Percentiles rank a stretch among this genome's conserved stretches.
These are phyloP conservation scores for Amanita polypyramis DNA, from an alignment of 768 basidiomycete species.

Conservation along the genomic window DNA sequence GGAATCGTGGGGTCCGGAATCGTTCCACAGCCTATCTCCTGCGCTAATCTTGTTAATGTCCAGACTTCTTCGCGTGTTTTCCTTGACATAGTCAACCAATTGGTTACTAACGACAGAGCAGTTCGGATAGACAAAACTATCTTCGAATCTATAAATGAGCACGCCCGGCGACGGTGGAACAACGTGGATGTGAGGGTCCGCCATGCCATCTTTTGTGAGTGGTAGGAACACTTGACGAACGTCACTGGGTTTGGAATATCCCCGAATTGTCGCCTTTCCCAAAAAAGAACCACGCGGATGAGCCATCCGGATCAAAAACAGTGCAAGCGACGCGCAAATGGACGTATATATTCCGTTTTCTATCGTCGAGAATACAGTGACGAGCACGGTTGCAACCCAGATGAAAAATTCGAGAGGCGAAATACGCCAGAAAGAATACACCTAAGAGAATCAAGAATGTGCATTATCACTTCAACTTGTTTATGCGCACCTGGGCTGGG, in stretches of 20 bases:
- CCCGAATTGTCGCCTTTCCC: conserved; percentile 62
- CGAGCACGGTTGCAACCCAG: conserved; percentile 77
- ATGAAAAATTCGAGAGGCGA: conserved; percentile 90
- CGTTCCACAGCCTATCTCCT: conserved; percentile 89
- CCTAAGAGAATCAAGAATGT: conserved; percentile 24
- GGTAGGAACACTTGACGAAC: conserved; percentile 81
- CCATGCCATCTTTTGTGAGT: conserved; percentile 45
- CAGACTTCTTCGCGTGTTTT: conserved; percentile 62
- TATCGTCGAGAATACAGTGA: conserved; percentile 88
- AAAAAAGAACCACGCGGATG: conserved; percentile 87
- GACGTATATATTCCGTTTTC: conserved; percentile 91
- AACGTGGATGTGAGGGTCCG: conserved; percentile 63
- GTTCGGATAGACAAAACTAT: conserved; percentile 84
- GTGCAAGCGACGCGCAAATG: conserved; percentile 63
- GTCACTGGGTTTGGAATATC: conserved; percentile 24
- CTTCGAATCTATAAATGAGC: conserved; percentile 86
- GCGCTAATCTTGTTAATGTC: conserved; percentile 56
- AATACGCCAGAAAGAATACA: conserved; percentile 88
- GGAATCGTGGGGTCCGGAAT: conserved; percentile 57
- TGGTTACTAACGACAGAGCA: conserved; percentile 55
- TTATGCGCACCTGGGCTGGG: conserved; percentile 41
- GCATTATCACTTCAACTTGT: not conserved
- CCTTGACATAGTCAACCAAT: conserved; percentile 76
- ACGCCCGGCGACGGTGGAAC: conserved; percentile 77
- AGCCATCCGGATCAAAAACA: conserved; percentile 80